These are phyloP conservation scores for Tilletia indica DNA, from an alignment of 1,284 basidiomycete species.

Conservation along the genomic window DNA sequence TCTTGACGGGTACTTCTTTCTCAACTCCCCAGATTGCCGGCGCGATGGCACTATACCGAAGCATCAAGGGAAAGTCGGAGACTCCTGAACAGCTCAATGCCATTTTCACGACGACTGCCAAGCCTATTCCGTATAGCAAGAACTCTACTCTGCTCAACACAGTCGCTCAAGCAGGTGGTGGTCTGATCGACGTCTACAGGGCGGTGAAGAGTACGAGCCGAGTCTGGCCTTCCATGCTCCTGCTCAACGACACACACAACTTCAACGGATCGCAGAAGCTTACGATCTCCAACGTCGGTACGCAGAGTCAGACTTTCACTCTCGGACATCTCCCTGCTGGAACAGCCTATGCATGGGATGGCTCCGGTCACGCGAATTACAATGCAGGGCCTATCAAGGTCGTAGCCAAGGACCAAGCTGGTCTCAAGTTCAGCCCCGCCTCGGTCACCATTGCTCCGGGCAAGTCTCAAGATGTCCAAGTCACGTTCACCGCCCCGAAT, in stretches of 20 bases:
- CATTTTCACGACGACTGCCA: slow-evolving; percentile 67
- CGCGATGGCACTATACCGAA: slow-evolving; percentile 66
- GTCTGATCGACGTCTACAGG: slow-evolving; percentile 67
- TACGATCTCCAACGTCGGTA: slow-evolving; percentile 41
- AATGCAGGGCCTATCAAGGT: slow-evolving; percentile 61
- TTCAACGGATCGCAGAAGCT: slow-evolving; percentile 34
- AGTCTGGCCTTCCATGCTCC: slow-evolving; percentile 65
- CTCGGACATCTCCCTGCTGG: slow-evolving; percentile 43
- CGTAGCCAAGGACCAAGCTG: slow-evolving; percentile 59
- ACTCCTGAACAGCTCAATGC: slow-evolving; percentile 55
- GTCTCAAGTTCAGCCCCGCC: slow-evolving; percentile 58
- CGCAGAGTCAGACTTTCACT: slow-evolving; percentile 35
- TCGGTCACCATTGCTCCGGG: slow-evolving; percentile 57
- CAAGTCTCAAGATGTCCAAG: slow-evolving; percentile 49
- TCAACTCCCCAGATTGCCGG: slow-evolving; percentile 63
- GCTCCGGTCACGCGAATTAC: slow-evolving; percentile 37
- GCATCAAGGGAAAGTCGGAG: slow-evolving; percentile 60
- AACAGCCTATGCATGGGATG: slow-evolving; percentile 58
- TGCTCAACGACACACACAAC: slow-evolving; percentile 69
- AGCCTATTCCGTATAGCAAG: slow-evolving; percentile 60
- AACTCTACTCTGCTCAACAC: slow-evolving; percentile 64
- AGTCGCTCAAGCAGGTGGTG: slow-evolving; percentile 68
- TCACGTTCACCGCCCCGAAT: slow-evolving; percentile 59
- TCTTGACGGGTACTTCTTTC: slow-evolving; percentile 59
- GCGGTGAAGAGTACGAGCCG: slow-evolving; percentile 63